A percentile compares a stretch with the other conserved stretches of the same genome.
Conservation (phyloP, 495 filamentous ascomycete species). For the Penicillium bialowiezense region DNA sequence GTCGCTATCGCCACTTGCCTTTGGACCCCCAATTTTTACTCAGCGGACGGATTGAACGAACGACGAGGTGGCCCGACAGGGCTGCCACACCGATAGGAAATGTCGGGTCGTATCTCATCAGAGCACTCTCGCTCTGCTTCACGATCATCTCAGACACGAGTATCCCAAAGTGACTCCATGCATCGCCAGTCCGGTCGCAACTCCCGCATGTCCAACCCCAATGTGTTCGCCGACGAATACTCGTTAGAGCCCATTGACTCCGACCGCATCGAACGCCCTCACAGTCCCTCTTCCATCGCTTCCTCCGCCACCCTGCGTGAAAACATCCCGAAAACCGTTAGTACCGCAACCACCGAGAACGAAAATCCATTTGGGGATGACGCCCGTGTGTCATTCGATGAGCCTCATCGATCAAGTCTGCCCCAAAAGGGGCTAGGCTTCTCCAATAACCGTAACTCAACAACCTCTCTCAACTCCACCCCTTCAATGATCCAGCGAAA, state of each 20-base stretch:
- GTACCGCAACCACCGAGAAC: slow-evolving; percentile 27
- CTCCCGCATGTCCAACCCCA: slow-evolving; percentile 42
- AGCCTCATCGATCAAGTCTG: slow-evolving; percentile 37
- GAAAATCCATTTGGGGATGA: slow-evolving; percentile 45
- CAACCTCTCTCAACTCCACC: slow-evolving; percentile 31
- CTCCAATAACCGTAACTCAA: slow-evolving; percentile 30
- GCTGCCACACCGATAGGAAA: slow-evolving; percentile 40
- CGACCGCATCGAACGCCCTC: slow-evolving; percentile 32
- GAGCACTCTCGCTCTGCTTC: slow-evolving; percentile 43
- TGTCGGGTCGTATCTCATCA: slow-evolving; percentile 44
- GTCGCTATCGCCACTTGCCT: slow-evolving; percentile 1
- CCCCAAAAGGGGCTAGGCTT: slow-evolving; percentile 39
- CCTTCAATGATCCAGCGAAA: slow-evolving; percentile 34
- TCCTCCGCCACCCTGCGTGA: slow-evolving; percentile 37
- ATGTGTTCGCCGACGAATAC: slow-evolving; percentile 55
- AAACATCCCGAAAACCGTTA: slow-evolving; percentile 23
- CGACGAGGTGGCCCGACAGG: slow-evolving; percentile 42
- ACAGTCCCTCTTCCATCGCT: slow-evolving; percentile 34
- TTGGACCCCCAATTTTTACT: background rate
- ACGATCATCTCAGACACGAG: slow-evolving; percentile 34
- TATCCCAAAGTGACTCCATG: slow-evolving; percentile 31
- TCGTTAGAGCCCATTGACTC: slow-evolving; percentile 44
- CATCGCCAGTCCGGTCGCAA: slow-evolving; percentile 35
- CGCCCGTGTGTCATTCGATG: slow-evolving; percentile 36
- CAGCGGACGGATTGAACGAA: slow-evolving; percentile 25